These are phyloP conservation scores for Centrapalus pauciflorus DNA, from an alignment of 129 eudicot species.

Conservation along the genomic window DNA sequence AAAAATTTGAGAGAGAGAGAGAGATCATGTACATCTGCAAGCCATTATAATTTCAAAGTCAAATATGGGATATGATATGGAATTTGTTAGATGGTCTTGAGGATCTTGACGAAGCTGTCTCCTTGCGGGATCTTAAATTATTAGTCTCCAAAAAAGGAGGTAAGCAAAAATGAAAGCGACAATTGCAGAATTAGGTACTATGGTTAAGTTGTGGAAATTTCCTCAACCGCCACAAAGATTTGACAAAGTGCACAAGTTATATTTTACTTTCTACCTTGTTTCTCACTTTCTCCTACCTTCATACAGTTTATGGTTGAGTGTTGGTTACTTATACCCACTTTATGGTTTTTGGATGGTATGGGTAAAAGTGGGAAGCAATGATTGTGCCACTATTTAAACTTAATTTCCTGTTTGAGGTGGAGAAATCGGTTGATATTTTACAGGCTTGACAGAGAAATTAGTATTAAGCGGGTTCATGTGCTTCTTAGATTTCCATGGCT, in stretches of 20 bases:
- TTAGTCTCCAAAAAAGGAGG: background rate
- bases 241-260: background rate
- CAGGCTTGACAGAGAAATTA: background rate
- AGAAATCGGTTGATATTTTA: background rate
- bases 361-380: background rate
- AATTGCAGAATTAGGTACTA: background rate
- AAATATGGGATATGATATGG: background rate
- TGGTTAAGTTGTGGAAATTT: too few relatives aligned
- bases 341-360: background rate
- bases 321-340: background rate
- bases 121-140: background rate
- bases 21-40: background rate
- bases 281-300: too few relatives aligned
- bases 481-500: background rate
- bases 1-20: background rate
- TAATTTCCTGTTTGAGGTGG: too few relatives aligned
- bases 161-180: background rate
- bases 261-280: background rate
- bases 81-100: background rate
- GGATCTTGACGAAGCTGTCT: background rate
- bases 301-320: background rate
- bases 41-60: background rate
- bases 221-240: background rate
- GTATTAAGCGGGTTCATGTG: background rate
- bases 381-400: too few relatives aligned